Evolutionary conservation across 2,329 filamentous ascomycete genomes (phyloP).

Genomic region (Didymella exigua): DNA sequence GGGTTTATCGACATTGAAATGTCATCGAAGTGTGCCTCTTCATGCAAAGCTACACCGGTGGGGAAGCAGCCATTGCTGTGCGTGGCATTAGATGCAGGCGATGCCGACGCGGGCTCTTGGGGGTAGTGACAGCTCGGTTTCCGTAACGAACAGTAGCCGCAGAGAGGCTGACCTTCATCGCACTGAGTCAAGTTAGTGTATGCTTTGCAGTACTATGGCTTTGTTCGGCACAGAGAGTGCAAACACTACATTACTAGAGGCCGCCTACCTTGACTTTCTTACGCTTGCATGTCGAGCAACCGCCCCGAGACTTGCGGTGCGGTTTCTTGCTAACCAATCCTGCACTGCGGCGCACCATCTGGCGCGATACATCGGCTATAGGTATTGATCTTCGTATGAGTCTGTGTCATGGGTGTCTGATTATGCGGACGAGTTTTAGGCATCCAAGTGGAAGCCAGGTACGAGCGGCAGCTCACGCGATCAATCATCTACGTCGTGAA

Average conservation of each 20-base stretch:
- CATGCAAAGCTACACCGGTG: not conserved
- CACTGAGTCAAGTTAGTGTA: conserved; percentile 30
- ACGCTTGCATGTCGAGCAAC: conserved; percentile 40
- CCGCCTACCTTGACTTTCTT: conserved; percentile 44
- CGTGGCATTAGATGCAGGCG: not conserved
- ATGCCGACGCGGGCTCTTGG: conserved; percentile 14
- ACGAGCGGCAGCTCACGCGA: not conserved
- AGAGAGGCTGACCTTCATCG: conserved; percentile 36
- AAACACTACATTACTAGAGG: not conserved
- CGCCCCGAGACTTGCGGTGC: conserved; percentile 41
- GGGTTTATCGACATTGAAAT: conserved; percentile 2
- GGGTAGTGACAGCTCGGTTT: conserved; percentile 34
- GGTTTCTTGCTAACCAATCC: conserved; percentile 42
- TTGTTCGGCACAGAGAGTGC: not conserved
- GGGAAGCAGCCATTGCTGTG: not conserved
- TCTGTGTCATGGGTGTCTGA: not conserved
- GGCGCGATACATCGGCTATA: too few species aligned
- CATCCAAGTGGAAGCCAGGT: not conserved
- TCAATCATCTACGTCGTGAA: not conserved
- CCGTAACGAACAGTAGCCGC: conserved; percentile 36
- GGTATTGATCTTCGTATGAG: not conserved
- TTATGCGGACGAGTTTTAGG: not conserved
- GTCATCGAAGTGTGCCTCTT: conserved; percentile 23
- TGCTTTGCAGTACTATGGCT: not conserved
- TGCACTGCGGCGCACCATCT: conserved; percentile 34